Evolutionary conservation across 306 rosid genomes (phyloP), one percentile per base, ranked within the genome.

Genomic region (Sindora glabra): DNA sequence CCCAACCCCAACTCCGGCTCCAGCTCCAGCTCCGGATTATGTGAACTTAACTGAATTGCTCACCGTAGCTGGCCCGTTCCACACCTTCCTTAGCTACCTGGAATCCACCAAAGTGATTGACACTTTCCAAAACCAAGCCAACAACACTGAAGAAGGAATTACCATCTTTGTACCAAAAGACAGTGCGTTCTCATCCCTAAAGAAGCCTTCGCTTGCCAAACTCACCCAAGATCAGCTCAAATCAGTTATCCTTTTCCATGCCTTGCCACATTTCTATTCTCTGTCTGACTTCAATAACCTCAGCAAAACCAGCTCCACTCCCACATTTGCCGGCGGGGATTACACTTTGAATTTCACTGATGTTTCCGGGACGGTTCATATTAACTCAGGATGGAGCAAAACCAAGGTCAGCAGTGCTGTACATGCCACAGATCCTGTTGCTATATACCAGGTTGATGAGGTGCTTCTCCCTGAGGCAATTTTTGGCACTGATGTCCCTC

Each of bases 81-180:
- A 76, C 65, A 86, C 87, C 29, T 92, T 86, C 82, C 99, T 92
- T 2, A 10, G 39, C 65, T 74, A 80, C 77, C 82, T 83, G 32
- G 22, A 81, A 19, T 89, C 96, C 66, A 92, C 96, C 55, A 86
- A 92, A 71, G 96, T 78, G 55, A 14, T 89, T 16, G 96, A 89
- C 23, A 86, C 94, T 6, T 86, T 89, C 70, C 96, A 92, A 69
- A 86, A 82, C 84, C 96, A 92, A 72, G 95, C 99, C 74, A 92
- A 92, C 74, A 69, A 86, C 75, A 86, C 99, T 18, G 86, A 86
- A 64, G 95, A 83, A 75, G 96, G 99, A 41, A 76, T 92, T 7
- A 92, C 96, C 18, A 68, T 89, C 77, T 92, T 89, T 80, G 99
- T 92, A 3, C 96, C 95, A 0, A 82, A 75, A 70, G 94, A 92